phyloP scores from a whole-genome alignment of 2,329 filamentous ascomycete species.

The Epichloe bromicola region DNA sequence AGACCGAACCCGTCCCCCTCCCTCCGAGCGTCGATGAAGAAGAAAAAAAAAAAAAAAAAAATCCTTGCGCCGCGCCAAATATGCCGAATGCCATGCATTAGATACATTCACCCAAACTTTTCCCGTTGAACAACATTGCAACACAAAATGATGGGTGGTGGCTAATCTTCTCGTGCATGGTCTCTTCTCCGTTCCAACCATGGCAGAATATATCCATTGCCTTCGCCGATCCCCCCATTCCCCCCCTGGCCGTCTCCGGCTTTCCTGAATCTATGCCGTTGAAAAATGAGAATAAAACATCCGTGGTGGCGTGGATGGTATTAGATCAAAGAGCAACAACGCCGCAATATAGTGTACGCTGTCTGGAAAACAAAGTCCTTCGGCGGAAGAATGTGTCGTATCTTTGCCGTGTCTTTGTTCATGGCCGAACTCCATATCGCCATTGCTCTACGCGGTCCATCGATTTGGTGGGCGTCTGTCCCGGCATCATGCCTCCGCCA shows the following conservation, averaged over 20 bases:
- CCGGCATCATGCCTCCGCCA: slow-evolving; percentile 14
- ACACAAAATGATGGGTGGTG: not conserved
- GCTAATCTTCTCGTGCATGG: not conserved
- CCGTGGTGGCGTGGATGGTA: too few species aligned
- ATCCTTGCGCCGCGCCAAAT: not conserved
- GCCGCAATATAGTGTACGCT: too few species aligned
- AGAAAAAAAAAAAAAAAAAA: not conserved
- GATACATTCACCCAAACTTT: not conserved
- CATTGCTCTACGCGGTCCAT: slow-evolving; percentile 29
- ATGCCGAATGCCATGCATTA: not conserved
- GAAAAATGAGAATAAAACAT: too few species aligned
- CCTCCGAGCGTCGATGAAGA: not conserved
- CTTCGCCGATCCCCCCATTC: too few species aligned
- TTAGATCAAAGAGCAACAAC: too few species aligned
- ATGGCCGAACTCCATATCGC: slow-evolving; percentile 28
- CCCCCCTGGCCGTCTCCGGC: too few species aligned
- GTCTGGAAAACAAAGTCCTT: not conserved
- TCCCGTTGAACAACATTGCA: not conserved
- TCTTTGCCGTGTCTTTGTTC: not conserved
- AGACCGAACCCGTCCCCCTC: not conserved
- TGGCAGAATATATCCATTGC: too few species aligned
- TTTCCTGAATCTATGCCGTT: too few species aligned
- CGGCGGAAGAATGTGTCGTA: not conserved
- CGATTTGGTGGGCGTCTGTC: slow-evolving; percentile 15
- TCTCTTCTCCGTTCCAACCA: too few species aligned